Evolutionary conservation across 1,139 yeast species (phyloP), one percentile per base, ranked within the genome.

Genomic region (Spathaspora sp.): DNA sequence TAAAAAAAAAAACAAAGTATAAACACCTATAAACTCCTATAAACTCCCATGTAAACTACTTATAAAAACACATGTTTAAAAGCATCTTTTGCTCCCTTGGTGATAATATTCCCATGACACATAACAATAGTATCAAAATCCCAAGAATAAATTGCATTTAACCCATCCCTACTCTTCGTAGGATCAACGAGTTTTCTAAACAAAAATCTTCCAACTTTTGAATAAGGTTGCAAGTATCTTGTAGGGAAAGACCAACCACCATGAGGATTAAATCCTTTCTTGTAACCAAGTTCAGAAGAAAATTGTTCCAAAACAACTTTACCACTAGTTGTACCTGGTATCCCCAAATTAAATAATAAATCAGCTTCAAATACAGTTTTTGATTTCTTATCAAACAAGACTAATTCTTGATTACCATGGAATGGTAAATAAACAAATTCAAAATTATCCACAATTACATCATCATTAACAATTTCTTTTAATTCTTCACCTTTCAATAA

Each of bases 71-170:
- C 54, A 40, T 50, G 45, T 41, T 59, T 58, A 54, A 65, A 68
- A 7, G 57, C 60, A 20, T 59, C 56, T 49, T 70, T 70, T n/a
- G 75, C 82, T 44, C 70, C 64, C 3, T 59, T 57, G 13, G 77
- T 80, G 47, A 81, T 62, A 13, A 80, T 68, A 47, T 76, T 77
- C 7, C 88, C 89, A 56, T 83, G 89, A 51, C 84, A 78, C 57
- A 77, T 69, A 29, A 83, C 74, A 47, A 82, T 67, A 17, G 68
- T 65, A 18, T 76, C 71, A 51, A 81, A 76, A 41, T 76, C 75
- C 81, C 81, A 76, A 10, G 53, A 46, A 44, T 62, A 52, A 41
- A 81, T 64, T 4, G 65, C 63, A 42, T 64, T 55, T 44, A 78
- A 50, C 0, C 72, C 80, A 8, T 45, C 47, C 33, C 50, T 52